Percentiles rank a stretch among this genome's conserved stretches.
Evolutionary conservation across 2,329 filamentous ascomycete genomes (phyloP).

Genomic region (Fusarium anthophilum): DNA sequence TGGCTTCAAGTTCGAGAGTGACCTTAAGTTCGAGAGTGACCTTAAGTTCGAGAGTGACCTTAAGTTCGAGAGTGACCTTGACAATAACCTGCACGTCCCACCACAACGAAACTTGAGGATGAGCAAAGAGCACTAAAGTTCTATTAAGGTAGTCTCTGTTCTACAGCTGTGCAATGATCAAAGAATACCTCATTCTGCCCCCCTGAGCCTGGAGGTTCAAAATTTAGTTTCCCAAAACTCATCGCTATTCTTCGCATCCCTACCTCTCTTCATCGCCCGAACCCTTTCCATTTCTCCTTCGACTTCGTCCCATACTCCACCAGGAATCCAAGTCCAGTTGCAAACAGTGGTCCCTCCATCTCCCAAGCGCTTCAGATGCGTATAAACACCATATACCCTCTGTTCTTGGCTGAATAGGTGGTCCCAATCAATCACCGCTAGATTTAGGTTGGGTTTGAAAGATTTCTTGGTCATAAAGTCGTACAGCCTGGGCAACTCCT

Average conservation of each 20-base stretch:
- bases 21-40: too few species aligned
- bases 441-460: neutral
- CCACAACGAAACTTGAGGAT: neutral
- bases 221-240: neutral
- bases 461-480: neutral
- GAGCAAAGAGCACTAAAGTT: neutral
- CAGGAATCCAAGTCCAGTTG: neutral
- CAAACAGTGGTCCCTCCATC: neutral
- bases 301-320: neutral
- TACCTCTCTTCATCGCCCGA: neutral
- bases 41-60: too few species aligned
- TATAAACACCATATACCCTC: neutral
- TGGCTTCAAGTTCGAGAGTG: neutral
- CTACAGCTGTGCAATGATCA: neutral
- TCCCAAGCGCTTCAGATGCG: neutral
- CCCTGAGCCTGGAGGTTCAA: neutral
- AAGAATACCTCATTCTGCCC: neutral
- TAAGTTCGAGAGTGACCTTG: neutral
- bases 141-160: neutral
- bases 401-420: neutral
- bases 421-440: neutral
- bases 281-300: neutral
- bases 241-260: neutral
- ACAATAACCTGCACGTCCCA: neutral
- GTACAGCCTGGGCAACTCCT: neutral